A percentile compares a stretch with the other conserved stretches of the same genome.
Conservation (phyloP, 306 rosid species). For the Dicorynia guianensis region DNA sequence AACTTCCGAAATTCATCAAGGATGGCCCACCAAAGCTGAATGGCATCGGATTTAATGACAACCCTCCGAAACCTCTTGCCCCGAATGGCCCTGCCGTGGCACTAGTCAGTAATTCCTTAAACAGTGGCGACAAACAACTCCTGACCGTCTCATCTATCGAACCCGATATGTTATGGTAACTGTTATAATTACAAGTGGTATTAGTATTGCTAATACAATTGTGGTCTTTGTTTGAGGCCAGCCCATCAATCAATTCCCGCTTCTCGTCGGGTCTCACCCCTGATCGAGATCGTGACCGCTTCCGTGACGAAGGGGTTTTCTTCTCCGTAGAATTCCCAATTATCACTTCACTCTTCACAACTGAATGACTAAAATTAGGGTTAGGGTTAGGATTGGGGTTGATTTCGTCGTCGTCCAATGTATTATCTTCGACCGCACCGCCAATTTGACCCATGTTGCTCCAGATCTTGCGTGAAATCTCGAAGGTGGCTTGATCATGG, state of each 20-base stretch:
- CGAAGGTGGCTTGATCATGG: constrained; percentile 76
- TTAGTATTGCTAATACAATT: constrained; percentile 35
- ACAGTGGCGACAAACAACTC: constrained; percentile 73
- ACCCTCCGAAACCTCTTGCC: constrained; percentile 44
- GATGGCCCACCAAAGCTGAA: constrained; percentile 36
- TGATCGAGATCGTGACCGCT: constrained; percentile 64
- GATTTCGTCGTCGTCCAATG: constrained; percentile 72
- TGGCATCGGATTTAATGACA: constrained; percentile 47
- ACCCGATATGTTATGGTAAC: constrained; percentile 47
- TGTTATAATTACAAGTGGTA: constrained; percentile 16
- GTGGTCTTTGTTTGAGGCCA: constrained; percentile 45
- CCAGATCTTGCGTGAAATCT: constrained; percentile 81
- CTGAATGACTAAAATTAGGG: constrained; percentile 42
- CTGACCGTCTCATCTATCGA: constrained; percentile 81
- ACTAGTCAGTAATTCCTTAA: constrained; percentile 57
- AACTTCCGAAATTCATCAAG: constrained; percentile 29
- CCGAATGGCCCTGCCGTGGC: constrained; percentile 53
- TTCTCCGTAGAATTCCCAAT: constrained; percentile 51
- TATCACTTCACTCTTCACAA: constrained; percentile 43
- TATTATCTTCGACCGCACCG: constrained; percentile 49
- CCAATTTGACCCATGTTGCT: constrained; percentile 47
- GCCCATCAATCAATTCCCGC: constrained; percentile 45
- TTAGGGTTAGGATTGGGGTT: constrained; percentile 49
- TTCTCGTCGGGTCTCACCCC: constrained; percentile 48
- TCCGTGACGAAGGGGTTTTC: constrained; percentile 53